Evolutionary conservation across 2,329 filamentous ascomycete genomes (phyloP).

Genomic region (Cladosporium sp.): DNA sequence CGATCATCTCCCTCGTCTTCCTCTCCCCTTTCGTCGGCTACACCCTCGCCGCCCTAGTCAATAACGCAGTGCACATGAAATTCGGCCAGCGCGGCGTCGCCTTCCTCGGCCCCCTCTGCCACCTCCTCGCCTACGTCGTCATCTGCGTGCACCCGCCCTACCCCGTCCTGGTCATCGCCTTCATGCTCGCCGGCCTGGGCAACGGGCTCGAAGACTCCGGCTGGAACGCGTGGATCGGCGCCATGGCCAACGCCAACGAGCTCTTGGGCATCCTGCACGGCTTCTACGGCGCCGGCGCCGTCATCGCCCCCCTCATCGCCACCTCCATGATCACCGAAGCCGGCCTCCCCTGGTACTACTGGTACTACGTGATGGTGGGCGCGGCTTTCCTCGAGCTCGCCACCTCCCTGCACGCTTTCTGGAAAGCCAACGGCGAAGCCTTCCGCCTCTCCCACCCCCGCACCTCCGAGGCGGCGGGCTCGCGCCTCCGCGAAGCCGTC

Average conservation of each 20-base stretch:
- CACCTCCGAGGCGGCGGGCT: constrained; percentile 40
- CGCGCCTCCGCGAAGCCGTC: constrained; percentile 51
- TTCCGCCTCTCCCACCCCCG: constrained; percentile 52
- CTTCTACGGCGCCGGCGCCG: constrained; percentile 68
- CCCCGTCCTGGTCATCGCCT: constrained; percentile 60
- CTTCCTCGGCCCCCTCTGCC: constrained; percentile 58
- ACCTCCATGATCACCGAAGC: constrained; percentile 67
- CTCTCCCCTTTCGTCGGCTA: constrained; percentile 65
- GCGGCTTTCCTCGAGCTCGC: constrained; percentile 54
- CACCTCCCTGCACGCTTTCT: constrained; percentile 55
- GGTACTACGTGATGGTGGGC: constrained; percentile 71
- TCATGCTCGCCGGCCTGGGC: constrained; percentile 65
- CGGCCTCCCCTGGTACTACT: constrained; percentile 63
- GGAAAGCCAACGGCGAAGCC: constrained; percentile 54
- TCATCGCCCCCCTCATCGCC: constrained; percentile 64
- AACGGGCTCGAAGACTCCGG: constrained; percentile 64
- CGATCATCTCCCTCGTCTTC: constrained; percentile 63
- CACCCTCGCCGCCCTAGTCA: constrained; percentile 57
- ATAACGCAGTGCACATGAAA: constrained; percentile 60
- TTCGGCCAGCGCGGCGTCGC: constrained; percentile 70
- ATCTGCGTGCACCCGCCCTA: constrained; percentile 66
- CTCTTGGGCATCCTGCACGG: constrained; percentile 70
- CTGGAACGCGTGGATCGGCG: constrained; percentile 63
- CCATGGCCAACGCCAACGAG: constrained; percentile 70
- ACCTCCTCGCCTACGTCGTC: constrained; percentile 62